Evolutionary conservation across 176 grass and related monocot species (phyloP), one percentile per base, ranked within the genome.

Genomic region (Carex cristatella): DNA sequence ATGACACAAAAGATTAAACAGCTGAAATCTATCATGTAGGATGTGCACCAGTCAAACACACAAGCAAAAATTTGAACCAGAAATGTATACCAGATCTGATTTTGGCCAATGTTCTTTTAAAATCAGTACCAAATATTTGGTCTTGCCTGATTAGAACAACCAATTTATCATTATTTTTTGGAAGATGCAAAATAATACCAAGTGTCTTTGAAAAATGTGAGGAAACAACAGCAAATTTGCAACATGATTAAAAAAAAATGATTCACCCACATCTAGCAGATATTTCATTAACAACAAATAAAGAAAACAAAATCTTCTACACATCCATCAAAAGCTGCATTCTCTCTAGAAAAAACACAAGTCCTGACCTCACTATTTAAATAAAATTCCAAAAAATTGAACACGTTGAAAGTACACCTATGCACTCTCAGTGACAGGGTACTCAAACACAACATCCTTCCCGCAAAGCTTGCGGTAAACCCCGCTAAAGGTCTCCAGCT

Each of bases 381-480:
- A 49, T 64, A 65, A 83, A 42, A 30, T 51, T 32, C 11, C 18
- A 69, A 83, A 69, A 66, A 55, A 31, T 10, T 76, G 49, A 32
- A 53, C 2, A 75, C 30, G 27, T 30, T 54, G 23, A 76, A 66
- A 68, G 27, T 65, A 49, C 33, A 37, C 65, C 49, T 67, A 83
- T 54, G 81, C 81, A 83, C 44, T 69, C 81, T 83, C 81, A 18
- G 23, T 37, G 42, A 69, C 63, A 33, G 81, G 81, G 62, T 83
- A 83, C 61, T 83, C 81, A 54, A 83, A 83, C 81, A 83, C 90
- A 12, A 99, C 90, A 7, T 94, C 91, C 40, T 99, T 95, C 16
- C 97, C 97, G 7, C 90, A 91, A 6, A 99, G 93, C 86, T 84
- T 99, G 61, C 93, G 91, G 67, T 99, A 99, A 18, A 99, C 97